Evolutionary conservation across 2,329 filamentous ascomycete genomes (phyloP), one percentile per base, ranked within the genome.

Genomic region (Diaporthe longicolla): DNA sequence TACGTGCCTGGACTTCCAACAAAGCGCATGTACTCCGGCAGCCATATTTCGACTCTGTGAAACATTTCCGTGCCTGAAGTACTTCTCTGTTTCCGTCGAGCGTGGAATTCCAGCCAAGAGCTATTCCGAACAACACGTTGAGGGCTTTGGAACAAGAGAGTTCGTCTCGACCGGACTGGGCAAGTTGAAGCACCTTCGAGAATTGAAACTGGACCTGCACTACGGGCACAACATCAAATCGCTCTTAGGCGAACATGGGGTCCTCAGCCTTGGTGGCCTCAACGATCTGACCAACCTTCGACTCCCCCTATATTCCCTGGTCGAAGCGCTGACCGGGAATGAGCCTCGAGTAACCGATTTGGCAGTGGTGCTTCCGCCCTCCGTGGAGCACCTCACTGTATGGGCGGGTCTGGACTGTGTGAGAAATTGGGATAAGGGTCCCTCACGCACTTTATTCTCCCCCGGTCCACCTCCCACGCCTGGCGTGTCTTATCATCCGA

Each of bases 81-180:
- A 24, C 1, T 29, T 69, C 1, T 57, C 13, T 11, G n/a, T 69
- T 7, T 69, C 48, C 2, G 37, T 21, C 21, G 15, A 55, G 24
- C 50, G 26, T 17, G 24, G 50, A 15, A 29, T 24, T 54, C 1
- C 10, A 4, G 50, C 50, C 24, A 11, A 21, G 4, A 2, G 1
- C 6, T 32, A 11, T 4, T 7, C 0, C 8, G 40, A 21, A 4
- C 1, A 3, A 9, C 4, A 21, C 8, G 24, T 29, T 11, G 15
- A 19, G 6, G 21, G 8, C n/a, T 48, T 17, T 8, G 40, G 59
- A 24, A 40, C 59, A 13, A 10, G 6, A 6, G 9, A 17, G 4
- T 54, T 54, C 40, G 17, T 69, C 0, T 69, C 48, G 4, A 21
- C 15, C 24, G 50, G 48, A 24, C 57, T 59, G 35, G 48, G 24